A percentile compares a stretch with the other conserved stretches of the same genome.
phyloP scores from a whole-genome alignment of 345 rosid genomes.

The Conringia planisiliqua region DNA sequence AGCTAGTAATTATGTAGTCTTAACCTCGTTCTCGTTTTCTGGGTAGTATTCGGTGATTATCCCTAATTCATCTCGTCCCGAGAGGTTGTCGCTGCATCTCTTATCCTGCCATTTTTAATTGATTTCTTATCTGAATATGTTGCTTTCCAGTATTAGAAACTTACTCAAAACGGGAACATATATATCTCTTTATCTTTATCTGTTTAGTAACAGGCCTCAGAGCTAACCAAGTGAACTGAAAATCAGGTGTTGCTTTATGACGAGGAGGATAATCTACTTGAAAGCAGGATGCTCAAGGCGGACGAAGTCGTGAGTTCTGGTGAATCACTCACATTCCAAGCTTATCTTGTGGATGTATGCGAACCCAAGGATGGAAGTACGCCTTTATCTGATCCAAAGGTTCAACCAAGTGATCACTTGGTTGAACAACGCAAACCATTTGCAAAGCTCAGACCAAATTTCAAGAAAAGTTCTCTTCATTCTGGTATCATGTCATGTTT shows the following conservation, averaged over 20 bases:
- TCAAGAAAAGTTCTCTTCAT: constrained; percentile 37
- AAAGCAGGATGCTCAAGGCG: constrained; percentile 59
- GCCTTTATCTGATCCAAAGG: constrained; percentile 19
- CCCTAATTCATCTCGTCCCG: too few relatives aligned
- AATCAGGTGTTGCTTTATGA: constrained; percentile 72
- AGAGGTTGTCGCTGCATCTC: too few relatives aligned
- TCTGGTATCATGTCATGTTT: constrained; percentile 35
- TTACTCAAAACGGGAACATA: not conserved
- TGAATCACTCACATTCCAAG: constrained; percentile 54
- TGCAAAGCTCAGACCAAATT: constrained; percentile 34
- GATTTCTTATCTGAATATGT: not conserved
- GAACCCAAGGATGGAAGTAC: constrained; percentile 44
- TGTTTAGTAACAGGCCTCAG: not conserved
- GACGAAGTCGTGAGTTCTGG: constrained; percentile 54
- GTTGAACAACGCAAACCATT: constrained; percentile 13
- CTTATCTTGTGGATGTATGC: constrained; percentile 66
- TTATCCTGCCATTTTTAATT: not conserved
- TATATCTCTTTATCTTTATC: not conserved
- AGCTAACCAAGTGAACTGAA: constrained; percentile 3
- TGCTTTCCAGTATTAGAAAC: not conserved
- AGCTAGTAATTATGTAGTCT: too few relatives aligned
- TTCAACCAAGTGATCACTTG: constrained; percentile 24
- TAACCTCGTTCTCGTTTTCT: too few relatives aligned
- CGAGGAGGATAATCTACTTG: constrained; percentile 63
- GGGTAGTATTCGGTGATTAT: too few relatives aligned